phyloP scores from a whole-genome alignment of 2,329 filamentous ascomycete species.

The Parastagonospora avenae region DNA sequence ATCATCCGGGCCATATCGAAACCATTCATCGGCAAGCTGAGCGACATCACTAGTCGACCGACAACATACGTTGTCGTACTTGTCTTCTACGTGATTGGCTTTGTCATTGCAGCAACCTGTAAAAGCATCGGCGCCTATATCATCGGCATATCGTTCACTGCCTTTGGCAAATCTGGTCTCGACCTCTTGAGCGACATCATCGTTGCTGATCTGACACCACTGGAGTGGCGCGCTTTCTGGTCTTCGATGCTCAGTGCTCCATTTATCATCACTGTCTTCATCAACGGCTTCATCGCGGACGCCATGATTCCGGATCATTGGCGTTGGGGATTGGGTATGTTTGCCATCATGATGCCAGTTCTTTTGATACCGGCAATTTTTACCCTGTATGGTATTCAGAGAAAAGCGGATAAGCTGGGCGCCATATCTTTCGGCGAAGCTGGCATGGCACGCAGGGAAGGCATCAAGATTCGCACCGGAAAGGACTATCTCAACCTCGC shows the following conservation, averaged over 20 bases:
- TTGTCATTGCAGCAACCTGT: slow-evolving; percentile 17
- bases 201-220: slow-evolving; percentile 33
- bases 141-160: slow-evolving; percentile 30
- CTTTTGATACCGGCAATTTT: slow-evolving; percentile 28
- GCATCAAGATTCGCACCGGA: slow-evolving; percentile 3
- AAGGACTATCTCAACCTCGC: slow-evolving; percentile 13
- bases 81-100: slow-evolving; percentile 32
- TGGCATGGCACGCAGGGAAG: slow-evolving; percentile 13
- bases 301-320: slow-evolving; percentile 44
- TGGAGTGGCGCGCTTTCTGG: slow-evolving; percentile 38
- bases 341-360: slow-evolving; percentile 30
- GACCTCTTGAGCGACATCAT: slow-evolving; percentile 36
- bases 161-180: slow-evolving; percentile 35
- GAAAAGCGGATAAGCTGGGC: slow-evolving; percentile 20
- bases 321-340: slow-evolving; percentile 34
- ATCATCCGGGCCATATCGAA: slow-evolving; percentile 30
- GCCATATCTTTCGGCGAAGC: slow-evolving; percentile 20
- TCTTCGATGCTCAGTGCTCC: slow-evolving; percentile 22
- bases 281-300: slow-evolving; percentile 52
- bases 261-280: slow-evolving; percentile 49
- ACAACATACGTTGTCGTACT: slow-evolving; percentile 48
- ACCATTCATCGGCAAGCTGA: slow-evolving; percentile 27
- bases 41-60: slow-evolving; percentile 31
- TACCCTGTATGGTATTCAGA: slow-evolving; percentile 31
- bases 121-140: slow-evolving; percentile 26